Evolutionary conservation across 306 rosid genomes (phyloP).

Genomic region (Acacia crassicarpa): DNA sequence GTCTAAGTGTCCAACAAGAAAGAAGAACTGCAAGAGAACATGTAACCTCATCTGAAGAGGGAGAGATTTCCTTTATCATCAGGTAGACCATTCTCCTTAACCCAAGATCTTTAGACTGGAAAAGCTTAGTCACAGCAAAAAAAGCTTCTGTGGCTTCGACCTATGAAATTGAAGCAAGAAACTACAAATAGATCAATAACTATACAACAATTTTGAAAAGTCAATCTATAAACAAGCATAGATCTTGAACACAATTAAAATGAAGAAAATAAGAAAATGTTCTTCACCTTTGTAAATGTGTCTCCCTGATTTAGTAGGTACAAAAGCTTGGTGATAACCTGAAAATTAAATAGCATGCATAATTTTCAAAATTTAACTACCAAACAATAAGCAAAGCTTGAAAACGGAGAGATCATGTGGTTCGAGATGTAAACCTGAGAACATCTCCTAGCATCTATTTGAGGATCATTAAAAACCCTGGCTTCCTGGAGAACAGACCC

Average conservation of each 20-base stretch:
- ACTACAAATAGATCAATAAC: slow-evolving; percentile 15
- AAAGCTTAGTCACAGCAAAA: slow-evolving; percentile 97
- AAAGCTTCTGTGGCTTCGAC: slow-evolving; percentile 96
- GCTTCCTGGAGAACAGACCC: slow-evolving; percentile 99
- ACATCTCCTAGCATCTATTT: slow-evolving; percentile 94
- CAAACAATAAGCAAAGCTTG: slow-evolving; percentile 26
- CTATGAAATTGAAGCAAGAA: slow-evolving; percentile 45
- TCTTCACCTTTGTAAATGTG: slow-evolving; percentile 80
- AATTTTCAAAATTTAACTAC: slow-evolving; percentile 29
- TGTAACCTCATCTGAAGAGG: slow-evolving; percentile 94
- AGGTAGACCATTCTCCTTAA: slow-evolving; percentile 98
- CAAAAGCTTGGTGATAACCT: slow-evolving; percentile 95
- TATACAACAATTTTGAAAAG: slow-evolving; percentile 12
- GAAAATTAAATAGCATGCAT: slow-evolving; percentile 24
- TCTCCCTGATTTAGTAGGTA: slow-evolving; percentile 98
- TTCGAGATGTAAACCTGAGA: slow-evolving; percentile 70
- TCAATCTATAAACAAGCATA: slow-evolving; percentile 24
- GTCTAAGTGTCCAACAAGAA: slow-evolving; percentile 22
- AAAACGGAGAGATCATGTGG: slow-evolving; percentile 13
- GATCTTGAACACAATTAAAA: slow-evolving; percentile 27
- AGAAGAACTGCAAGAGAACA: background rate
- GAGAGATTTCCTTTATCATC: slow-evolving; percentile 94
- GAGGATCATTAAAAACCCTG: slow-evolving; percentile 97
- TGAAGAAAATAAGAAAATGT: background rate
- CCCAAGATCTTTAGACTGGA: slow-evolving; percentile 95